These are phyloP conservation scores for Favolaschia claudopus DNA, from an alignment of 768 basidiomycete genomes.

Conservation along the genomic window DNA sequence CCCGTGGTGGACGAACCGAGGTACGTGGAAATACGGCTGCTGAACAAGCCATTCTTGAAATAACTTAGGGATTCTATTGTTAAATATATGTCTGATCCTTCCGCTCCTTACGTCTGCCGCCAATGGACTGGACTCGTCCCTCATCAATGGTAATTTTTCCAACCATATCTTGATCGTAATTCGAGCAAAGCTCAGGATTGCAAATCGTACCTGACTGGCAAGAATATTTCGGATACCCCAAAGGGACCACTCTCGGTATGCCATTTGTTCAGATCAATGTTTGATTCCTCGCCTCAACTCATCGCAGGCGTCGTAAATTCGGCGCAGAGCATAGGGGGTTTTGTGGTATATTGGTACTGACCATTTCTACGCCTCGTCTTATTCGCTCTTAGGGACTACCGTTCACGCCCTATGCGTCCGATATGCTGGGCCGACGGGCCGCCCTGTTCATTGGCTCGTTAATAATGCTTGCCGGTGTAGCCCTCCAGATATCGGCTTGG, in stretches of 20 bases:
- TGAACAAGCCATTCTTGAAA: neutral
- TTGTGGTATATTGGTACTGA: conserved; percentile 44
- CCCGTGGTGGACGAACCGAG: conserved; percentile 68
- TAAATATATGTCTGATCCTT: conserved; percentile 66
- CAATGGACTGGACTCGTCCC: conserved; percentile 75
- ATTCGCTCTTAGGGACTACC: conserved; percentile 57
- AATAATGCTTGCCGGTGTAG: conserved; percentile 72
- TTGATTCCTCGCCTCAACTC: neutral
- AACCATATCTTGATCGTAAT: neutral
- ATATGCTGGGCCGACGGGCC: conserved; percentile 65
- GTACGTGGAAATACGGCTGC: conserved; percentile 39
- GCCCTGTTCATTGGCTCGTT: conserved; percentile 67
- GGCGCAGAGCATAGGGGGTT: conserved; percentile 66
- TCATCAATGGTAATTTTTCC: conserved; percentile 55
- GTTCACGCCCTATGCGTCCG: conserved; percentile 66
- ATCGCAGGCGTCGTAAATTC: conserved; percentile 68
- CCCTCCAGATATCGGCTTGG: conserved; percentile 56
- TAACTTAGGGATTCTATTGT: conserved; percentile 57
- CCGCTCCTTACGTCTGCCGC: conserved; percentile 71
- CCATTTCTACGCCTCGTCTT: neutral
- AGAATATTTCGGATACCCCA: conserved; percentile 59
- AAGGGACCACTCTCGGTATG: conserved; percentile 57
- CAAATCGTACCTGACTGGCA: conserved; percentile 75
- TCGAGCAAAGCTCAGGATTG: conserved; percentile 52
- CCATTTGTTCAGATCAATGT: neutral